Base-by-base conservation (phyloP, 2,329 filamentous ascomycete species). In the Exophiala xenobiotica region DNA sequence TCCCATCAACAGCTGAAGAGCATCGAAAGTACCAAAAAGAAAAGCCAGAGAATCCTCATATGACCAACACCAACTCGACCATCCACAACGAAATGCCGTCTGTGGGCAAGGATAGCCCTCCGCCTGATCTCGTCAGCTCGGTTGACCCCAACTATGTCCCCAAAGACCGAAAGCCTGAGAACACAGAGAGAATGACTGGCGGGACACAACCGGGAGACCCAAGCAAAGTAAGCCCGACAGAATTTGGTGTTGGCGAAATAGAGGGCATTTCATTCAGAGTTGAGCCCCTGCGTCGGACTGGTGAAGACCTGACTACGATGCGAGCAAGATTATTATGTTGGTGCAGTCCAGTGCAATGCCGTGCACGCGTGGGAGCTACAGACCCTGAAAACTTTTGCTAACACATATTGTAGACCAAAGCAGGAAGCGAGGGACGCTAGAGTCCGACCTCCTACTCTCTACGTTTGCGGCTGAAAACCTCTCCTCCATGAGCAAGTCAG, bases 341-440 rank as follows among this genome's bases (percentile, higher is more conserved):
- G 74, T 73, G 56, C 45, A 50, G 23, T 39, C 49, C 33, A 27
- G 29, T 49, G 49, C 51, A 27, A 29, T 24, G 29, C 20, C 33
- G 26, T 19, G 41, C 45, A 53, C n/a, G 37, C 46, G 11, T 26
- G 19, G 6, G 35, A 31, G 24, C 23, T 14, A 18, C 24, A 7
- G 2, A n/a, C 20, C 5, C 6, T 16, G 24, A 18, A 16, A n/a
- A 42, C 18, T 9, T 20, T 48, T 41, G 43, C 40, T 59, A 41
- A 62, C 56, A 46, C 24, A 26, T 47, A 23, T 22, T 33, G 9
- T 56, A 56, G 92, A 99, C 76, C 93, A 99, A 75, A 93, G 88
- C 70, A 88, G 93, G 63, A 99, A 99, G 74, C 85, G 93, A 68
- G 93, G 93, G 62, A 97, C 88, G 61, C 85, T 97, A 67, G 93